These are phyloP conservation scores for Nemania bipapillata DNA, from an alignment of 2,329 filamentous ascomycete species.

Conservation along the genomic window DNA sequence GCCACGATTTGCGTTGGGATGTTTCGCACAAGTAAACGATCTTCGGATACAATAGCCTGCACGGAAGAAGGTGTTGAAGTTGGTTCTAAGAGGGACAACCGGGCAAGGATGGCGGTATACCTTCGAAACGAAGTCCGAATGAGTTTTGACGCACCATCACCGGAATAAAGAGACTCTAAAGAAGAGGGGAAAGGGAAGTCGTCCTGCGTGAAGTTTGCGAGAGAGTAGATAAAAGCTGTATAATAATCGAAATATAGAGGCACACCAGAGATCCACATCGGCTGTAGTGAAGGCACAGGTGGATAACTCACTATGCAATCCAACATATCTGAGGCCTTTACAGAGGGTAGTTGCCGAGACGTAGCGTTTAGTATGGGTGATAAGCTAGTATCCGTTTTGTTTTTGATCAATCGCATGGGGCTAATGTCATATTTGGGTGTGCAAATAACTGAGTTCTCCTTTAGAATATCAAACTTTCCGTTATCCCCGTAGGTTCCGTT, in stretches of 20 bases:
- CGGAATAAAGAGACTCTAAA: background rate
- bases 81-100: slow-evolving; percentile 4
- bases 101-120: slow-evolving; percentile 17
- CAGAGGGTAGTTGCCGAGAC: background rate
- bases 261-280: background rate
- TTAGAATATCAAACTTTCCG: background rate
- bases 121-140: background rate
- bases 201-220: background rate
- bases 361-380: background rate
- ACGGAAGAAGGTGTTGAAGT: slow-evolving; percentile 3
- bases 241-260: background rate
- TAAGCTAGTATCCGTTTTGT: background rate
- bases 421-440: background rate
- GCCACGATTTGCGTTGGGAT: background rate
- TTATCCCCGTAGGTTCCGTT: background rate
- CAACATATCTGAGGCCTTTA: background rate
- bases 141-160: background rate
- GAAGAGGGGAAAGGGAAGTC: background rate
- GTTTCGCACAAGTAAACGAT: slow-evolving; percentile 17
- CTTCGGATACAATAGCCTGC: background rate
- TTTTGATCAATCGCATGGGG: background rate
- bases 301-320: background rate
- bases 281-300: background rate
- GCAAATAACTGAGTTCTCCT: slow-evolving; percentile 2
- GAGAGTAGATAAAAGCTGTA: background rate